Evolutionary conservation across 179 eudicot genomes (phyloP).

Genomic region (Silene coronaria): DNA sequence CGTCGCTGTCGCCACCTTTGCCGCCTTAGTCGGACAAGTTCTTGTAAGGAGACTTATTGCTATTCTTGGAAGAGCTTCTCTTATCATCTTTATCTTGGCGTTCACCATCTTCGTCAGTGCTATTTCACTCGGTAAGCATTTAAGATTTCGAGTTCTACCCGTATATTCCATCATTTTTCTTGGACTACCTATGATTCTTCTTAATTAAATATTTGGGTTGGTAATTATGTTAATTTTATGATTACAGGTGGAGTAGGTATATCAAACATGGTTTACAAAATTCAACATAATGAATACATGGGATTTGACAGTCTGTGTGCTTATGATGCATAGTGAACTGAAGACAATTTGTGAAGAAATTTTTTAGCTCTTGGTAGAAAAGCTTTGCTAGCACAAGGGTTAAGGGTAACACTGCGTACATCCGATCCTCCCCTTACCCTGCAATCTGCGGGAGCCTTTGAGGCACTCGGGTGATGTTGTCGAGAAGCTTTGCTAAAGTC

Average conservation of each 20-base stretch:
- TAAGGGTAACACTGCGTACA: too few species aligned
- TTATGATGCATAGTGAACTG: constrained; percentile 18
- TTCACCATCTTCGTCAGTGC: constrained; percentile 61
- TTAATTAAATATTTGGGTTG: not conserved
- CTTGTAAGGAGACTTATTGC: constrained; percentile 46
- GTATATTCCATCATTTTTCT: too few species aligned
- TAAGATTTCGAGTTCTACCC: too few species aligned
- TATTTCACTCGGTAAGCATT: constrained; percentile 61
- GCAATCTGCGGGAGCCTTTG: too few species aligned
- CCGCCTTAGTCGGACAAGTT: constrained; percentile 53
- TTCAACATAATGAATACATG: constrained; percentile 38
- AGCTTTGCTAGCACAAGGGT: too few species aligned
- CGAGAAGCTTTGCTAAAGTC: not conserved
- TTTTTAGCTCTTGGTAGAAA: not conserved
- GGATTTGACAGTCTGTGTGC: constrained; percentile 44
- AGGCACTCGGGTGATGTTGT: too few species aligned
- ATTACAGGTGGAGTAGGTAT: constrained; percentile 42
- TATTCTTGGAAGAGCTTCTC: constrained; percentile 57
- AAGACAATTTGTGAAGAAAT: not conserved
- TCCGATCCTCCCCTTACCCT: too few species aligned
- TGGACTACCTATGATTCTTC: too few species aligned
- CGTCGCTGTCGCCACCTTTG: constrained; percentile 46
- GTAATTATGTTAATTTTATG: not conserved
- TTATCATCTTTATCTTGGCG: constrained; percentile 57
- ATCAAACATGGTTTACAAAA: constrained; percentile 31